phyloP scores from a whole-genome alignment of 805 yeast species.

The Metschnikowia hibisci region DNA sequence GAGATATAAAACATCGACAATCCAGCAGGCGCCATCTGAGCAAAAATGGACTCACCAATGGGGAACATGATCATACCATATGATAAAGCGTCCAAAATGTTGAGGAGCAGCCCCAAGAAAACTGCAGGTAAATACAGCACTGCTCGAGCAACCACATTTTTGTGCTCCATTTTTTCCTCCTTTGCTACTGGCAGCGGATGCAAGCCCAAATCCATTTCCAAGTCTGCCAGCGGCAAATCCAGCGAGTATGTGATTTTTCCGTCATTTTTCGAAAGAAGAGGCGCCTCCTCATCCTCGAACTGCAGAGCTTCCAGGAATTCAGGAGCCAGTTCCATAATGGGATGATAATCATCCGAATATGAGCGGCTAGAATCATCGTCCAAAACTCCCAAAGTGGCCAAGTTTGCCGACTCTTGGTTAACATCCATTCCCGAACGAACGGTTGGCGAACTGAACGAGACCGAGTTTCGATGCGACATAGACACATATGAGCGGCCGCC shows the following conservation, averaged over 20 bases:
- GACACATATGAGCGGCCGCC: conserved; percentile 41
- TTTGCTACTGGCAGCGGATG: conserved; percentile 6
- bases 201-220: conserved; percentile 9
- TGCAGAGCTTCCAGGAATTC: background rate
- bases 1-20: conserved; percentile 91
- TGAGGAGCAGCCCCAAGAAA: conserved; percentile 75
- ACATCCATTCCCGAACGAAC: conserved; percentile 47
- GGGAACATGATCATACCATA: conserved; percentile 99
- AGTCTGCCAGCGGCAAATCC: conserved; percentile 1
- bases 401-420: conserved; percentile 54
- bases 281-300: background rate
- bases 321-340: conserved; percentile 9
- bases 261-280: conserved; percentile 1
- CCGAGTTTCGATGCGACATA: conserved; percentile 25
- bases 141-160: conserved; percentile 31
- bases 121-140: conserved; percentile 69
- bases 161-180: conserved; percentile 2
- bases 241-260: conserved; percentile 4
- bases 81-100: conserved; percentile 87
- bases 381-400: conserved; percentile 55
- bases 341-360: conserved; percentile 10
- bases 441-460: conserved; percentile 36
- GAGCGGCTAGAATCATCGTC: conserved; percentile 21
- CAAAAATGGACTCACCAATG: conserved; percentile 71
- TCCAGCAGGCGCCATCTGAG: conserved; percentile 81